phyloP scores from a whole-genome alignment of 2,329 filamentous ascomycete species.

The Coniochaeta sp. region DNA sequence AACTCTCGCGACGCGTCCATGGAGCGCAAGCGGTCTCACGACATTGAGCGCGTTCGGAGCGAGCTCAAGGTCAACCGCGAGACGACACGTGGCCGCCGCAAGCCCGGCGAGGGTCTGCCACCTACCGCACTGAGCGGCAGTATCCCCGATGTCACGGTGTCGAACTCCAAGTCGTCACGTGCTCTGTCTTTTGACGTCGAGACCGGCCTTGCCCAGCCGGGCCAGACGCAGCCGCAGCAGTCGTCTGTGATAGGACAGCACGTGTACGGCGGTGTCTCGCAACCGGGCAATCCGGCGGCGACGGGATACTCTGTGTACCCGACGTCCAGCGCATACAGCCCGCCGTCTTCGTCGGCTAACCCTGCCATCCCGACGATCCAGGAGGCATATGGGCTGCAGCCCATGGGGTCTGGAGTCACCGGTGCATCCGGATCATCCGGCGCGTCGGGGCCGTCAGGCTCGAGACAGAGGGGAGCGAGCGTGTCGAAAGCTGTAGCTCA shows the following conservation, averaged over 20 bases:
- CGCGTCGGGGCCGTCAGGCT: neutral
- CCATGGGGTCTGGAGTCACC: neutral
- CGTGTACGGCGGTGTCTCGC: neutral
- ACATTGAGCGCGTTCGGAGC: slow-evolving; percentile 29
- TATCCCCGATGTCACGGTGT: neutral
- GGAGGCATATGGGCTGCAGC: neutral
- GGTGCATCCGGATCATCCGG: neutral
- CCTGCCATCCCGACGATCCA: neutral
- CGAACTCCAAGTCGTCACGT: neutral
- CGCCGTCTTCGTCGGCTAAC: neutral
- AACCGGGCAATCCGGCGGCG: neutral
- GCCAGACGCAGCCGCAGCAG: neutral
- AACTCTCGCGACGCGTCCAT: slow-evolving; percentile 21
- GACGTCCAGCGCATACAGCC: neutral
- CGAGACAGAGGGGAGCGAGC: neutral
- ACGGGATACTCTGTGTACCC: neutral
- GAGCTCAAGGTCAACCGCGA: slow-evolving; percentile 28
- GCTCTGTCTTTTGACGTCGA: slow-evolving; percentile 1
- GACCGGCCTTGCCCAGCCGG: neutral
- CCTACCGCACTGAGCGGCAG: slow-evolving; percentile 18
- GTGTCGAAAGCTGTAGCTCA: neutral
- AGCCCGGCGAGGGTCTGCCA: slow-evolving; percentile 38
- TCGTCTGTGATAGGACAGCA: neutral
- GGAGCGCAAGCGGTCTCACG: slow-evolving; percentile 27
- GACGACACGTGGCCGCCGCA: slow-evolving; percentile 41